Evolutionary conservation across 2,329 filamentous ascomycete genomes (phyloP), one percentile per base, ranked within the genome.

Genomic region (Elsinoe perseae): DNA sequence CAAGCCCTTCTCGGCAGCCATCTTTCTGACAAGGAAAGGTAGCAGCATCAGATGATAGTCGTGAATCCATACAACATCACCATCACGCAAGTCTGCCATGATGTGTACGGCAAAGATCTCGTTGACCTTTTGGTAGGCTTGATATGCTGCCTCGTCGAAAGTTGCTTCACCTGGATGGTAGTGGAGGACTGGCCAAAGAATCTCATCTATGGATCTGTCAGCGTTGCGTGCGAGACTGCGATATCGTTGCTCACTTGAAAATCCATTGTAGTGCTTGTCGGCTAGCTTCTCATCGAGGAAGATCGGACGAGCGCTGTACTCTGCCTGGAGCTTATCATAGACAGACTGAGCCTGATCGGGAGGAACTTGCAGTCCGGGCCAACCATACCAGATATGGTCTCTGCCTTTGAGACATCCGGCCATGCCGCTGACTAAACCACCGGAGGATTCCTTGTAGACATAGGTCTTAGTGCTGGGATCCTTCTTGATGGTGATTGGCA

Each of bases 11-110:
- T 83, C 72, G 57, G 86, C 87, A 18, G 57, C 59, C 71, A 95
- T 89, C 66, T 95, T 87, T 60, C 93, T 88, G 58, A 98, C 80
- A 90, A 97, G 95, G 67, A 92, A 84, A 28, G 93, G 93, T 30
- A 98, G 80, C 18, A 98, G 84, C 91, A 97, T 97, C 60, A 97
- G 78, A 72, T 98, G 93, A 74, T 97, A 98, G 72, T 98, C 93
- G 71, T 98, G 93, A 4, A 98, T 89, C 93, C 93, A 98, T 65
- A 98, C 86, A 65, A 96, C 75, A 72, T 98, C 93, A 56, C 90
- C 91, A 69, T 97, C 92, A 70, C 91, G 82, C 9, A 96, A 88
- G 65, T 95, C 88, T 64, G 86, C 85, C 56, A 87, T 84, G 62
- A 98, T 86, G 12, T 87, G 85, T 74, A 92, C 85, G 58, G 93